These are phyloP conservation scores for Pulveroboletus sp. DNA, from an alignment of 768 basidiomycete genomes.

Conservation along the genomic window DNA sequence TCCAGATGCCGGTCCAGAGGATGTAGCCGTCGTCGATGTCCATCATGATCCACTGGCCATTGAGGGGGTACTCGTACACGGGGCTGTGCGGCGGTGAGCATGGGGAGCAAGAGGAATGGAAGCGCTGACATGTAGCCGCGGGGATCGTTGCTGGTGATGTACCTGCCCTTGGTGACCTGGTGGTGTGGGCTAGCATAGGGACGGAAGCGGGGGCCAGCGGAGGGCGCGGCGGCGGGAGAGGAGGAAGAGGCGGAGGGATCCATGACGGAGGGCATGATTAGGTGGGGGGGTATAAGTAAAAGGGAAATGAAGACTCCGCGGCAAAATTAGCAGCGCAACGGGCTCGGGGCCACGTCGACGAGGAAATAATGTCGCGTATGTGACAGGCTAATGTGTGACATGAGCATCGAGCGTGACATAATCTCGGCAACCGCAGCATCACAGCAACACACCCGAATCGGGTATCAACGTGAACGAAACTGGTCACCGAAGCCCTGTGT, in stretches of 20 bases:
- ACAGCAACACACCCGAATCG: slow-evolving; percentile 35
- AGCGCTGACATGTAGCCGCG: slow-evolving; percentile 78
- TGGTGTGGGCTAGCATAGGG: slow-evolving; percentile 76
- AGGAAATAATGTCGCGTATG: slow-evolving; percentile 29
- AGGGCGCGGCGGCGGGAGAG: slow-evolving; percentile 24
- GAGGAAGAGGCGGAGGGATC: slow-evolving; percentile 42
- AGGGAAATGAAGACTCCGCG: slow-evolving; percentile 29
- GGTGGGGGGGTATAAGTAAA: slow-evolving; percentile 22
- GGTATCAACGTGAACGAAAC: slow-evolving; percentile 33
- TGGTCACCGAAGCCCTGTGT: slow-evolving; percentile 25
- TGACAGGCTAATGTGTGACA: slow-evolving; percentile 26
- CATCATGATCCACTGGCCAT: slow-evolving; percentile 94
- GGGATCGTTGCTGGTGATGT: slow-evolving; percentile 88
- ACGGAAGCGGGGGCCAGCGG: slow-evolving; percentile 43
- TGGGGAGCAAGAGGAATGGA: not conserved
- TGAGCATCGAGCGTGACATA: slow-evolving; percentile 26
- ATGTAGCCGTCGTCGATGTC: slow-evolving; percentile 93
- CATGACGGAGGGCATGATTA: slow-evolving; percentile 31
- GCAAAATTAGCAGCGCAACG: slow-evolving; percentile 30
- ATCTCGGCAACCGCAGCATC: slow-evolving; percentile 33
- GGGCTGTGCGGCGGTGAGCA: slow-evolving; percentile 43
- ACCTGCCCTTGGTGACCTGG: slow-evolving; percentile 81
- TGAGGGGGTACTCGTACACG: slow-evolving; percentile 87
- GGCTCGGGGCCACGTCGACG: slow-evolving; percentile 37
- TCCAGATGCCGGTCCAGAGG: slow-evolving; percentile 93